phyloP scores from a whole-genome alignment of 805 yeast genomes.

The Blastobotrys muscicola region DNA sequence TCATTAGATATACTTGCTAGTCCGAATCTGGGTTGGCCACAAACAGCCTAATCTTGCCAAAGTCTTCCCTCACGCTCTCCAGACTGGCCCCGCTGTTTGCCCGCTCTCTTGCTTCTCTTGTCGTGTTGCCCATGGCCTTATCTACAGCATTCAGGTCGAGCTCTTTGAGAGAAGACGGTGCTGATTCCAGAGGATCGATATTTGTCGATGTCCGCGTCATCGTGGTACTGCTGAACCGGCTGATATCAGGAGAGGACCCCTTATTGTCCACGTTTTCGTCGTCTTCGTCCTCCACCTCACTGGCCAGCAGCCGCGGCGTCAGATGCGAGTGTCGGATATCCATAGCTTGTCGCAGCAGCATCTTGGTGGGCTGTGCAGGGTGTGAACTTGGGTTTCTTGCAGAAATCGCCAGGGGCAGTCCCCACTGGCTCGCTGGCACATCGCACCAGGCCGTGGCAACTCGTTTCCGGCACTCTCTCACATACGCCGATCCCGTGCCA shows the following conservation, averaged over 20 bases:
- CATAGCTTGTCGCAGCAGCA: slow-evolving; percentile 27
- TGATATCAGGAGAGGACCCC: not conserved
- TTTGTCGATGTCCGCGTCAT: slow-evolving; percentile 3
- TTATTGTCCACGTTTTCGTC: slow-evolving; percentile 12
- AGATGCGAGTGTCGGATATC: slow-evolving; percentile 31
- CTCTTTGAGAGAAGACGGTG: not conserved
- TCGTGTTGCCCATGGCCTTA: no score
- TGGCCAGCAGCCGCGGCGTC: slow-evolving; percentile 57
- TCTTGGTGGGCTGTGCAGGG: slow-evolving; percentile 19
- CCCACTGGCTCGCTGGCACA: slow-evolving; percentile 21
- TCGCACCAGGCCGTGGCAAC: slow-evolving; percentile 25
- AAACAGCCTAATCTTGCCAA: slow-evolving; percentile 27
- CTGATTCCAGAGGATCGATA: not conserved
- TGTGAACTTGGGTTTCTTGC: slow-evolving; percentile 8
- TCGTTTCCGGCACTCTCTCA: slow-evolving; percentile 19
- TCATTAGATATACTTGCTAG: slow-evolving; percentile 13
- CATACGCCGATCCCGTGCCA: slow-evolving; percentile 26
- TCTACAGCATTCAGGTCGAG: no score
- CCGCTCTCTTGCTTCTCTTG: slow-evolving; percentile 13
- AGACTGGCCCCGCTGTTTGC: slow-evolving; percentile 14
- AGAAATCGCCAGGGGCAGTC: slow-evolving; percentile 22
- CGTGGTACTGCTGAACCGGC: slow-evolving; percentile 1
- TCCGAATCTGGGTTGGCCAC: slow-evolving; percentile 35
- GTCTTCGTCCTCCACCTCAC: slow-evolving; percentile 65
- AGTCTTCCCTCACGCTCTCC: slow-evolving; percentile 26